Conservation (phyloP, 805 yeast genomes). For the Candida coleopterorum region DNA sequence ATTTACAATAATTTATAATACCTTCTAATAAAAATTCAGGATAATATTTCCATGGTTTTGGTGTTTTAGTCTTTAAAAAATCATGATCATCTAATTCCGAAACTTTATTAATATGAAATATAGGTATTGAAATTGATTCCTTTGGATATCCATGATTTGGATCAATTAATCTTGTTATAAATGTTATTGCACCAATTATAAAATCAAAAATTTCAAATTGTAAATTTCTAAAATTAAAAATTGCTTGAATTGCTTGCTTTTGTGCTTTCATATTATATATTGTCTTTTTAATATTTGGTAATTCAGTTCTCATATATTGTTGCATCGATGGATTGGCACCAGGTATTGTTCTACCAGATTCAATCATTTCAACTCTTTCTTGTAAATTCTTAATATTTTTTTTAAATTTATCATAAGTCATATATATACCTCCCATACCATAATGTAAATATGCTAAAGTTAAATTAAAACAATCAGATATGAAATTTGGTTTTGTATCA, state of each 20-base stretch:
- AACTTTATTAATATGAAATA: slow-evolving; percentile 53
- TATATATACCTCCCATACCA: slow-evolving; percentile 78
- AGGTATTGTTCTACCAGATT: slow-evolving; percentile 23
- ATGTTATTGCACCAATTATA: slow-evolving; percentile 69
- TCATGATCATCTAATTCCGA: slow-evolving; percentile 75
- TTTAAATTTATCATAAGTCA: slow-evolving; percentile 49
- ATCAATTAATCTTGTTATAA: slow-evolving; percentile 67
- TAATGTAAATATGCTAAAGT: slow-evolving; percentile 77
- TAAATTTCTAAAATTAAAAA: slow-evolving; percentile 51
- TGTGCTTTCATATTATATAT: slow-evolving; percentile 34
- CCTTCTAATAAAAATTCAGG: slow-evolving; percentile 90
- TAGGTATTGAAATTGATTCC: slow-evolving; percentile 44
- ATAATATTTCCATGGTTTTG: slow-evolving; percentile 70
- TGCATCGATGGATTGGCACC: slow-evolving; percentile 24
- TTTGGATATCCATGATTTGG: slow-evolving; percentile 64
- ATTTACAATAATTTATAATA: slow-evolving; percentile 64
- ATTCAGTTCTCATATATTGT: slow-evolving; percentile 31
- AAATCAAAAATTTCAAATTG: slow-evolving; percentile 73
- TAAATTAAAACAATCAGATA: slow-evolving; percentile 85
- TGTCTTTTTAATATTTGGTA: slow-evolving; percentile 43
- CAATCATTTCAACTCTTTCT: slow-evolving; percentile 45
- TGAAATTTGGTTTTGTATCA: slow-evolving; percentile 54
- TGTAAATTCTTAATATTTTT: slow-evolving; percentile 45
- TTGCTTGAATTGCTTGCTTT: slow-evolving; percentile 57
- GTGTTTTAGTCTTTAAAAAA: slow-evolving; percentile 58